Evolutionary conservation across 371 early-diverging fungal genomes (phyloP), one percentile per base, ranked within the genome.

Genomic region (Nematocida homosporus): DNA sequence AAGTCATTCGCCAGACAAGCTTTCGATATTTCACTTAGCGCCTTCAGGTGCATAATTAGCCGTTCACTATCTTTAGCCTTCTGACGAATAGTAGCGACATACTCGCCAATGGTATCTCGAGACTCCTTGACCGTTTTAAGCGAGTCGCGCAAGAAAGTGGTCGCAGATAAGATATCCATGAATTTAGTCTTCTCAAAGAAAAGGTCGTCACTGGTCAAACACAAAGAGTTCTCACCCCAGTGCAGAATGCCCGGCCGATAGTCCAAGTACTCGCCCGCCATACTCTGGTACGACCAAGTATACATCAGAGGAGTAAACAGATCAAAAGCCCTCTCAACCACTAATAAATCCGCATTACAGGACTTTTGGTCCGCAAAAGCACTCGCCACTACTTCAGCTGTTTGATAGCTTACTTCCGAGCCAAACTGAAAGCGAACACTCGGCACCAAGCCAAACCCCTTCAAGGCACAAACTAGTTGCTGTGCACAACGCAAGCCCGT

Each of bases 261-360:
- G 0, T 93, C 92, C 56, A 95, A 86, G 72, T 94, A 83, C 77
- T 96, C 95, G 82, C 94, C 92, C 1, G 97, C 91, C 93, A 97
- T 92, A 2, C 96, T 92, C 79, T 96, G 95, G 80, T 98, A 98
- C 6, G 93, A 93, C 99, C 99, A 98, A 77, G 93, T 94, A 16
- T 89, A 88, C 27, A 95, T 85, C 18, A 98, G 84, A 0, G 99
- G 97, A 0, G 97, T 96, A 1, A 95, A 89, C 0, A 95, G 92
- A 81, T 98, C 99, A 79, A 92, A 91, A 32, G 89, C 86, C 56
- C 99, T 88, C 80, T 97, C 95, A 38, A 98, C 81, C 29, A 97
- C 87, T 29, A 97, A 80, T 5, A 98, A 8, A 29, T 66, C 60
- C 5, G 56, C 23, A 40, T 57, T 56, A 60, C 66, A 34, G 40